Evolutionary conservation across 2,329 filamentous ascomycete species (phyloP), one percentile per base, ranked within the genome.

Genomic region (Rhytidhysteron rufulum): DNA sequence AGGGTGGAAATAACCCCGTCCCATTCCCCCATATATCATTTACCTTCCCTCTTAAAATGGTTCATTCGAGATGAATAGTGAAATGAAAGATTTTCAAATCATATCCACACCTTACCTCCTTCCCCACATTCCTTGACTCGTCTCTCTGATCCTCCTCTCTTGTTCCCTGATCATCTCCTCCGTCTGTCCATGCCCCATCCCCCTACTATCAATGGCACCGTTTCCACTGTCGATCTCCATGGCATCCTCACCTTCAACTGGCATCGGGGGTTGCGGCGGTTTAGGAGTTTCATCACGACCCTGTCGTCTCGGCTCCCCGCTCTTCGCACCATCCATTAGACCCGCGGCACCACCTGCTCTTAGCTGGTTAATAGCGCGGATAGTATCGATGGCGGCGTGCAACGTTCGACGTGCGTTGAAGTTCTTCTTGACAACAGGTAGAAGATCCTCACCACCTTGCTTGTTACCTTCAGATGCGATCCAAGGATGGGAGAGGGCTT

Each of bases 361-460:
- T 11, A 84, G 65, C 60, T 84, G 82, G 56, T 84, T 84, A 60
- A 84, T 84, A 2, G 80, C 80, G 18, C 80, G 72, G 22, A 84
- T 81, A 1, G 80, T 83, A 58, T 84, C 80, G 51, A 84, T 84
- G 13, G 80, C 80, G 42, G 80, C 81, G 62, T 84, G 80, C 25
- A 84, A 67, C 10, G 80, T 83, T 31, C 80, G 68, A 2, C 80
- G 67, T 2, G 80, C 80, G 48, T 84, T 84, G 70, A 84, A 84
- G 58, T 84, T 84, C 72, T 83, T 83, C 72, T 83, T 83, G 47
- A 84, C 77, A 0, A 75, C 80, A 2, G 80, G 80, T 34, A 84
- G 62, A 21, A 84, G 65, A 63, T 84, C 80, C 58, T 60, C 68
- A 48, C 63, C 60, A 34, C 57, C 63, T 47, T 58, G 54, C 2